phyloP scores from a whole-genome alignment of 129 eudicot genomes.

The Pseudognaphalium luteoalbum region DNA sequence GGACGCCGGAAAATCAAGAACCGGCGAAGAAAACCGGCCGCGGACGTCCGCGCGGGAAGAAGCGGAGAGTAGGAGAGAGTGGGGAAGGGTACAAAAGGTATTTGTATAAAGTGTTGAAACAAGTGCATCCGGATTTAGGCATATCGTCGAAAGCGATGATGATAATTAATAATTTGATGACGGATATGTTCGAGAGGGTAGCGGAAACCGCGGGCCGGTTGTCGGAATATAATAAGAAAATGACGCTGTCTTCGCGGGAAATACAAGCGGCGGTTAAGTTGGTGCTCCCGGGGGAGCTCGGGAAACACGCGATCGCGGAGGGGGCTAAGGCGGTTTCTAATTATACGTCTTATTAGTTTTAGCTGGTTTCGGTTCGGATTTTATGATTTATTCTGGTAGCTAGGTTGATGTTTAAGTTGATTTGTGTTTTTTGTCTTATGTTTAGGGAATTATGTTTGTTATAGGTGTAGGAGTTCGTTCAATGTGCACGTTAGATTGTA shows the following conservation, averaged over 20 bases:
- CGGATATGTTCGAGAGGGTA: constrained; percentile 79
- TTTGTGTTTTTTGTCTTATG: too few relatives aligned
- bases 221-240: constrained; percentile 34
- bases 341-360: constrained; percentile 26
- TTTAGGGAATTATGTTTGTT: too few relatives aligned
- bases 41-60: constrained; percentile 28
- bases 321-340: constrained; percentile 70
- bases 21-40: constrained; percentile 12
- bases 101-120: constrained; percentile 71
- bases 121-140: constrained; percentile 88
- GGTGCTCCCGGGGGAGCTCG: constrained; percentile 84
- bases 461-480: too few relatives aligned
- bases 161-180: constrained; percentile 60
- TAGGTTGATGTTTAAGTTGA: too few relatives aligned
- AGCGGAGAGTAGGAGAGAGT: constrained; percentile 20
- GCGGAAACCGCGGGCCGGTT: constrained; percentile 60
- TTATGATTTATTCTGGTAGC: too few relatives aligned
- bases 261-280: constrained; percentile 80
- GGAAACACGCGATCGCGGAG: constrained; percentile 83
- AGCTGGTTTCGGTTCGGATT: too few relatives aligned
- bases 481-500: too few relatives aligned
- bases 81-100: constrained; percentile 76
- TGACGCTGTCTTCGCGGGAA: constrained; percentile 75
- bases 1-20: constrained; percentile 16
- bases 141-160: constrained; percentile 76